Conservation (phyloP, 495 filamentous ascomycete species). For the Hypoxylon lienhwacheense region DNA sequence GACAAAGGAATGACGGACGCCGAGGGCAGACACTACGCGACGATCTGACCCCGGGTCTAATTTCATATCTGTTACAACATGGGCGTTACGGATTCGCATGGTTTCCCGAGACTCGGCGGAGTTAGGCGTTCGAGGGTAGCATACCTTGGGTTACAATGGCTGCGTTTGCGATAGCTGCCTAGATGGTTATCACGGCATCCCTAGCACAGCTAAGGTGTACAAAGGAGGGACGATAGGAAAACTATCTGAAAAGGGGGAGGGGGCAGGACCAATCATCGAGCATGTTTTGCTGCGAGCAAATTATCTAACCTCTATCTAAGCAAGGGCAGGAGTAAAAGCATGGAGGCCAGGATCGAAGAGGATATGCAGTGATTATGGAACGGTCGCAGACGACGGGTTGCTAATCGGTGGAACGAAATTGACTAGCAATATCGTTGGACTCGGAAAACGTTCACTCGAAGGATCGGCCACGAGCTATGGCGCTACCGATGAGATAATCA, state of each 20-base stretch:
- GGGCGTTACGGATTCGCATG: slow-evolving; percentile 38
- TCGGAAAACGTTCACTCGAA: slow-evolving; percentile 2
- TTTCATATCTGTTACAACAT: slow-evolving; percentile 24
- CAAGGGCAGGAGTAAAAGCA: neutral
- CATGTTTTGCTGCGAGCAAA: neutral
- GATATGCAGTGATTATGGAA: slow-evolving; percentile 3
- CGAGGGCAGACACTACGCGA: slow-evolving; percentile 6
- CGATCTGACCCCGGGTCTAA: slow-evolving; percentile 9
- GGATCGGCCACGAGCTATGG: neutral
- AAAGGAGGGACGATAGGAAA: slow-evolving; percentile 7
- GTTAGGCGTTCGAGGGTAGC: slow-evolving; percentile 32
- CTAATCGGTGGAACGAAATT: neutral
- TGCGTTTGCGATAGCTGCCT: slow-evolving; percentile 13
- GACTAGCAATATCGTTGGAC: too few species aligned
- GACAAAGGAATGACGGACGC: neutral
- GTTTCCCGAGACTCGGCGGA: slow-evolving; percentile 20
- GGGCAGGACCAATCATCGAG: neutral
- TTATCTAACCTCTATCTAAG: neutral
- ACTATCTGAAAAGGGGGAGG: neutral
- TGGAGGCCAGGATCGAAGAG: neutral
- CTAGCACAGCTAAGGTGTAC: slow-evolving; percentile 6
- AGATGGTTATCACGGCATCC: slow-evolving; percentile 21
- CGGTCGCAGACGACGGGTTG: too few species aligned
- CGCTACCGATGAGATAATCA: slow-evolving; percentile 3
- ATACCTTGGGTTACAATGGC: slow-evolving; percentile 20